Base-by-base conservation (phyloP, 192 early-diverging fungal genomes). In the Linnemannia schmuckeri region DNA sequence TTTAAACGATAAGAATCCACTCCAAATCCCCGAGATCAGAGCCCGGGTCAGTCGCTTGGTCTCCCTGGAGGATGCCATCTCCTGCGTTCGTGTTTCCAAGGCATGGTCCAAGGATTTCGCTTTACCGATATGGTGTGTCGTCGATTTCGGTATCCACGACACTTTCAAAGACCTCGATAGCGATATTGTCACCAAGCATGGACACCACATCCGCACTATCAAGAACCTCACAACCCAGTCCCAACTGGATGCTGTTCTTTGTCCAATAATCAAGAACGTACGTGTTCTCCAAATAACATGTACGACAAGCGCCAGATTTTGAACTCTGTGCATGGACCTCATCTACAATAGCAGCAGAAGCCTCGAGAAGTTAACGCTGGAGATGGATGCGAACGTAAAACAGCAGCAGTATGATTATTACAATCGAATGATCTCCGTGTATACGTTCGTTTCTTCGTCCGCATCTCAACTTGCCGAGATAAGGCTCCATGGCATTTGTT, bases 1-100 rank as follows among this genome's bases (percentile, higher is more conserved):
- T 57, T 33, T 18, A 30, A 41, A 61, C 33, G 33, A 40, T 1
- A 55, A 66, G 17, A 74, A 74, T 41, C 70, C 72, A 18, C 61
- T 81, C 27, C 41, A 81, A 1, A 52, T 66, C 27, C 72, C 79
- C 37, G 79, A 81, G 46, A 75, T 81, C 63, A 44, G 78, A 63
- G 9, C 15, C 37, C 70, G 52, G 10, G 6, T 79, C 38, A 61
- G 70, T 27, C 78, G 49, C 46, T 49, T 79, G 20, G 52, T 79
- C 37, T 72, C 70, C n/a, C 24, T 72, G 27, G 42, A 41, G 33
- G 54, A 71, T 52, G 78, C 78, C 38, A 41, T 79, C 17, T 54
- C 71, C 24, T 79, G 78, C 54, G 40, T 72, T 42, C 35, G 70
- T 1, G 78, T 79, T 40, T 73, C 70, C 40, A 79, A 79, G 33